These are phyloP conservation scores for Lotus japonicus DNA, from an alignment of 306 rosid genomes.

Conservation along the genomic window DNA sequence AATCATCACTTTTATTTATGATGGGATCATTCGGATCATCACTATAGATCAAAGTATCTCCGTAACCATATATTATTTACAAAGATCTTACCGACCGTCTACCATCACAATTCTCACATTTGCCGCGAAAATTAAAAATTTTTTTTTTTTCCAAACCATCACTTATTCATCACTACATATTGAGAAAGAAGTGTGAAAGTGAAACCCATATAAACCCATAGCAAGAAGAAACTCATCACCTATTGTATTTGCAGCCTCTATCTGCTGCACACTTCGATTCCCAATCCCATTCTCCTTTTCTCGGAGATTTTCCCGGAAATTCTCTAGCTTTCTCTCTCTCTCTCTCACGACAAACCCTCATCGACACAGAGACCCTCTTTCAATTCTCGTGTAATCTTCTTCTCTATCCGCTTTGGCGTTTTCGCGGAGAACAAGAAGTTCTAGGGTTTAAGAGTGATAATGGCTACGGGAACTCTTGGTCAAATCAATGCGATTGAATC, in stretches of 20 bases:
- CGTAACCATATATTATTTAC: too few relatives aligned
- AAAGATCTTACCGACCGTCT: too few relatives aligned
- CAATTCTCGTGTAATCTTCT: not conserved
- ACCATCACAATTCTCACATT: too few relatives aligned
- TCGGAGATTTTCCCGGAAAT: not conserved
- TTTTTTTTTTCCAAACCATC: too few relatives aligned
- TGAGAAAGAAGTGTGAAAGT: not conserved
- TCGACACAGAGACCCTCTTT: not conserved
- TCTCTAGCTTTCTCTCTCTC: not conserved
- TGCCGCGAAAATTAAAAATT: too few relatives aligned
- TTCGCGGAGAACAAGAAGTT: not conserved
- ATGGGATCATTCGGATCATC: too few relatives aligned
- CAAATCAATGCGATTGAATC: conserved; percentile 66
- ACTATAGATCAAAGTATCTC: too few relatives aligned
- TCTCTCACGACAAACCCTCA: not conserved
- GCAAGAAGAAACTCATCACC: not conserved
- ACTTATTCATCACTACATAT: too few relatives aligned
- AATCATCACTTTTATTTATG: too few relatives aligned
- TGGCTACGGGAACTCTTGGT: conserved; percentile 85
- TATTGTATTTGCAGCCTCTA: not conserved
- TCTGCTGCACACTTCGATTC: not conserved
- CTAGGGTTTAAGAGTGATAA: conserved; percentile 19
- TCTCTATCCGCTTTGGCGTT: not conserved
- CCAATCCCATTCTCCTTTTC: not conserved
- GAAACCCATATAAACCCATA: not conserved